phyloP scores from a whole-genome alignment of 2,329 filamentous ascomycete species.

The Colletotrichum neosansevieriae region DNA sequence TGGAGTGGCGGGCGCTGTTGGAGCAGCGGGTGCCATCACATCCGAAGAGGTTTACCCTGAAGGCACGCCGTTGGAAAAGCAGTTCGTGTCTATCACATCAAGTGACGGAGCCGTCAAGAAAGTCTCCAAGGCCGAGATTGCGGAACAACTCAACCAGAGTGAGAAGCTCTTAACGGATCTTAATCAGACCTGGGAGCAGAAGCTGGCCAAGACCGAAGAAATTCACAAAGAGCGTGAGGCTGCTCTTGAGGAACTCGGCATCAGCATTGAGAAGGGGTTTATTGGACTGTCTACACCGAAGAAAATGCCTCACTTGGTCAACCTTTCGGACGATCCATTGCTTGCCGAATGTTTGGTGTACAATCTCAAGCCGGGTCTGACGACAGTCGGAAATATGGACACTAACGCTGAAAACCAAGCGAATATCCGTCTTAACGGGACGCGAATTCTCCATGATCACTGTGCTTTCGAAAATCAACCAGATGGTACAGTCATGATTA shows the following conservation, averaged over 20 bases:
- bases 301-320: conserved; percentile 99
- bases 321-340: conserved; percentile 93
- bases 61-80: conserved; percentile 91
- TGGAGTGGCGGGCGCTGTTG: conserved; percentile 54
- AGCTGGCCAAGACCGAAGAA: conserved; percentile 91
- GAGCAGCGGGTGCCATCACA: conserved; percentile 61
- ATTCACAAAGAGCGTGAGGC: conserved; percentile 98
- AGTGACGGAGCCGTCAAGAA: conserved; percentile 90
- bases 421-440: conserved; percentile 94
- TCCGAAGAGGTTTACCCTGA: conserved; percentile 90
- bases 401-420: conserved; percentile 79
- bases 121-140: conserved; percentile 98
- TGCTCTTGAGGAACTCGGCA: conserved; percentile 94
- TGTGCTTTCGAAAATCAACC: conserved; percentile 90
- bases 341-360: conserved; percentile 97
- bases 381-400: conserved; percentile 94
- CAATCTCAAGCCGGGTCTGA: conserved; percentile 95
- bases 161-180: conserved; percentile 96
- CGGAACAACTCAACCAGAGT: conserved; percentile 94
- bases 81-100: conserved; percentile 94
- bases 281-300: conserved; percentile 95
- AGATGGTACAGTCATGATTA: conserved; percentile 91
- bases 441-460: conserved; percentile 91
- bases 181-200: conserved; percentile 99
- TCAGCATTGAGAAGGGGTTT: conserved; percentile 99